Percentiles rank a stretch among this genome's conserved stretches.
These are phyloP conservation scores for Rutstroemia sydowiana DNA, from an alignment of 2,329 filamentous ascomycete species.

Conservation along the genomic window DNA sequence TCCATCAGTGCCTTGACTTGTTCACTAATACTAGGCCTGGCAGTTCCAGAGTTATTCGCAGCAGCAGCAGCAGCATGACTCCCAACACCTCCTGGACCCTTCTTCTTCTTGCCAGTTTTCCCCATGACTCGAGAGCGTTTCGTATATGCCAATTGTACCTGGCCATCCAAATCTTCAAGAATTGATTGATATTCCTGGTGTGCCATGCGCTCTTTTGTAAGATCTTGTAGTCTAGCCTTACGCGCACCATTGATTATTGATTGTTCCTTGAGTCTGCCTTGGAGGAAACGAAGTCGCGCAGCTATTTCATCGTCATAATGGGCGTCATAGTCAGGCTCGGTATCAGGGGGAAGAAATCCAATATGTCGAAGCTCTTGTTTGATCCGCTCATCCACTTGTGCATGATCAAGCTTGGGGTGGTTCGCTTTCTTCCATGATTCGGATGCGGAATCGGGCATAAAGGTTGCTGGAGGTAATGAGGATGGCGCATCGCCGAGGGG, in stretches of 20 bases:
- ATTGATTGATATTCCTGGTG: slow-evolving; percentile 97
- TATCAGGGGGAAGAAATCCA: slow-evolving; percentile 69
- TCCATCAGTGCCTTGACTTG: slow-evolving; percentile 90
- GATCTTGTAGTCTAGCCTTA: slow-evolving; percentile 77
- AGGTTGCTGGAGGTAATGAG: slow-evolving; percentile 60
- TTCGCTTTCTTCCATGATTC: slow-evolving; percentile 74
- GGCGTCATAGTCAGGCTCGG: slow-evolving; percentile 70
- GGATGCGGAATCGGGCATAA: slow-evolving; percentile 68
- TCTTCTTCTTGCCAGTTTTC: slow-evolving; percentile 87
- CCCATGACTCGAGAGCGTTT: slow-evolving; percentile 93
- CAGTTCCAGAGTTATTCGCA: slow-evolving; percentile 48
- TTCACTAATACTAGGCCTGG: slow-evolving; percentile 80
- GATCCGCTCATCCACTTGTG: slow-evolving; percentile 80
- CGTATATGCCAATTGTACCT: slow-evolving; percentile 90
- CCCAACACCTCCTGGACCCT: slow-evolving; percentile 67
- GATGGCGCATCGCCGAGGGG: slow-evolving; percentile 21
- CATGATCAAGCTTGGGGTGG: slow-evolving; percentile 72
- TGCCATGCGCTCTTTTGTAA: slow-evolving; percentile 88
- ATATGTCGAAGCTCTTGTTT: slow-evolving; percentile 88
- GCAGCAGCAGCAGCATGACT: slow-evolving; percentile 53
- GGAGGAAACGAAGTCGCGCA: slow-evolving; percentile 77
- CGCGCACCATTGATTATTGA: slow-evolving; percentile 84
- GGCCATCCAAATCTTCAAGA: slow-evolving; percentile 88
- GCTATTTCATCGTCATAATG: slow-evolving; percentile 93
- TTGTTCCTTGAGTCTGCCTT: slow-evolving; percentile 73